Percentiles rank a stretch among this genome's conserved stretches.
Evolutionary conservation across 2,329 filamentous ascomycete species (phyloP).

Genomic region (Trichoderma pleuroti): DNA sequence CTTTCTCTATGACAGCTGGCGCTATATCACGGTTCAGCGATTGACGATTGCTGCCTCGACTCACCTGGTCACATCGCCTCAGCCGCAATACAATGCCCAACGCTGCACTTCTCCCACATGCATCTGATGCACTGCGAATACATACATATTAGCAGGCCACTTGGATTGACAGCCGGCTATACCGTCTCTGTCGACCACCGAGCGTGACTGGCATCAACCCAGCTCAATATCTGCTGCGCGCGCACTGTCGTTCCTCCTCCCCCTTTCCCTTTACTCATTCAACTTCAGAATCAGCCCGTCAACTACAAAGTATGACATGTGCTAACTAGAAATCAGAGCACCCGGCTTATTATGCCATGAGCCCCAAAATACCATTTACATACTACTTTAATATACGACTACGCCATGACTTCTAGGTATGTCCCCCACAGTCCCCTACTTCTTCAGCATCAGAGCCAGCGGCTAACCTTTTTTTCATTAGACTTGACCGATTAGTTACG

Average conservation of each 20-base stretch:
- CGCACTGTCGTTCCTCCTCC: neutral
- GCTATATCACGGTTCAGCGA: neutral
- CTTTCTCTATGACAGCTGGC: neutral
- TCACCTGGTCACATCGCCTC: neutral
- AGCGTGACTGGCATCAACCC: neutral
- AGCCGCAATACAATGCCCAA: neutral
- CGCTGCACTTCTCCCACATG: neutral
- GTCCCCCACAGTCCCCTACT: slow-evolving; percentile 18
- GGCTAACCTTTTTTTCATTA: slow-evolving; percentile 33
- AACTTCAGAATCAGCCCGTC: neutral
- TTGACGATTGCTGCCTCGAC: neutral
- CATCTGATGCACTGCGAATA: neutral
- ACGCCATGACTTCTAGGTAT: slow-evolving; percentile 57
- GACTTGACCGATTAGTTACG: slow-evolving; percentile 83
- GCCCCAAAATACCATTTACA: slow-evolving; percentile 21
- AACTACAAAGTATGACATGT: neutral
- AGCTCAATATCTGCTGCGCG: neutral
- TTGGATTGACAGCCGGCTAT: neutral
- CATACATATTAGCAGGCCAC: neutral
- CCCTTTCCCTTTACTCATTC: neutral
- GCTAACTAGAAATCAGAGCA: slow-evolving; percentile 1
- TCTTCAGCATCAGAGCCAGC: neutral
- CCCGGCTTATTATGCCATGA: slow-evolving; percentile 29
- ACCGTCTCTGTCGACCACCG: neutral
- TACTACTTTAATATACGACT: slow-evolving; percentile 28